phyloP scores from a whole-genome alignment of 2,329 filamentous ascomycete species.

The Trichophyton benhamiae region DNA sequence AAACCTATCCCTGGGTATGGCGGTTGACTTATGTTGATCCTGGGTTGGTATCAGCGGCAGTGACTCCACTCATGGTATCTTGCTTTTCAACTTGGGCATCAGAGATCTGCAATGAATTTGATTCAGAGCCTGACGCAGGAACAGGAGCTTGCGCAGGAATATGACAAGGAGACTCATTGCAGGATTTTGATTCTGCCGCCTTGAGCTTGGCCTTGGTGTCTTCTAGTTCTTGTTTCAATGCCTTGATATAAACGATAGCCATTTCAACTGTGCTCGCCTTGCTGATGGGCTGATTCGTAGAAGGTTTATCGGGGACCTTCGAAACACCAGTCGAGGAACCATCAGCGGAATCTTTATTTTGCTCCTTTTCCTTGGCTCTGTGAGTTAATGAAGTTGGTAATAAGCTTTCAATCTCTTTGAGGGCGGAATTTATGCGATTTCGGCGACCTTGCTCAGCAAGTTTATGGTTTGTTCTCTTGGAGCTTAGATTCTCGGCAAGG shows the following conservation, averaged over 20 bases:
- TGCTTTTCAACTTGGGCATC: background rate
- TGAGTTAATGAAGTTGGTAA: slow-evolving; percentile 49
- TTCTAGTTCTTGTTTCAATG: slow-evolving; percentile 60
- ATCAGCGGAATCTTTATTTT: slow-evolving; percentile 19
- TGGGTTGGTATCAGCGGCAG: background rate
- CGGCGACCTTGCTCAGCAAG: slow-evolving; percentile 91
- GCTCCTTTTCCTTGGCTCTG: slow-evolving; percentile 28
- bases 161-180: background rate
- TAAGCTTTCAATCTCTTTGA: slow-evolving; percentile 80
- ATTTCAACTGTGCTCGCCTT: slow-evolving; percentile 97
- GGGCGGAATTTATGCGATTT: slow-evolving; percentile 86
- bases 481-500: slow-evolving; percentile 84
- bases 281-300: slow-evolving; percentile 54
- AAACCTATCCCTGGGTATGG: background rate
- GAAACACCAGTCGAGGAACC: slow-evolving; percentile 34
- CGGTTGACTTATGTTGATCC: background rate
- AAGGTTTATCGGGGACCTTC: slow-evolving; percentile 36
- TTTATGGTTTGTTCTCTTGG: slow-evolving; percentile 94
- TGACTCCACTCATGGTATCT: background rate
- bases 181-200: slow-evolving; percentile 49
- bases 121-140: background rate
- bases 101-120: background rate
- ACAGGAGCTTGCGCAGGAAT: background rate
- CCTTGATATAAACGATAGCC: slow-evolving; percentile 89
- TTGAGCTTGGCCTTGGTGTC: slow-evolving; percentile 52